These are phyloP conservation scores for Heteromeles arbutifolia DNA, from an alignment of 306 rosid genomes.

Conservation along the genomic window DNA sequence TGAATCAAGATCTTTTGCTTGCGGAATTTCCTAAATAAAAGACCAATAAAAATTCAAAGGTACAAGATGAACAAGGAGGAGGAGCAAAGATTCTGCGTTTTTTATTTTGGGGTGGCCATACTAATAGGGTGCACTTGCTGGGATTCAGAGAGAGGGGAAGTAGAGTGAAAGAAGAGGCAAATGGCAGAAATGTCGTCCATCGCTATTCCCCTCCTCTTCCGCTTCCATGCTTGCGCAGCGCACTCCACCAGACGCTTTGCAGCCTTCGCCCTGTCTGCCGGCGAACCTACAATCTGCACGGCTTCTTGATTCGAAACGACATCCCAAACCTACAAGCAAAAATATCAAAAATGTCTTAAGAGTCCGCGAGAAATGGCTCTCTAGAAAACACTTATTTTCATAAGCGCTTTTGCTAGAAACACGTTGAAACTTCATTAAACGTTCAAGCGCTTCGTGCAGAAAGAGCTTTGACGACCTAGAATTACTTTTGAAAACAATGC, in stretches of 20 bases:
- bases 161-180: slow-evolving; percentile 75
- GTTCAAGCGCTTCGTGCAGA: neutral
- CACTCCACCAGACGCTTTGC: slow-evolving; percentile 61
- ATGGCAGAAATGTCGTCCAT: slow-evolving; percentile 89
- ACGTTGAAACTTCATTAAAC: neutral
- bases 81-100: neutral
- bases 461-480: neutral
- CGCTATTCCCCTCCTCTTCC: slow-evolving; percentile 74
- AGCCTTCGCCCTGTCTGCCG: slow-evolving; percentile 48
- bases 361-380: neutral
- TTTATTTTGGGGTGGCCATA: slow-evolving; percentile 18
- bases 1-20: neutral
- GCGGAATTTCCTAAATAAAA: neutral
- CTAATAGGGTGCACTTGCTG: slow-evolving; percentile 27
- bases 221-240: slow-evolving; percentile 80
- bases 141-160: slow-evolving; percentile 10
- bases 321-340: slow-evolving; percentile 74
- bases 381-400: neutral
- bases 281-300: slow-evolving; percentile 59
- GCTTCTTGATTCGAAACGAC: slow-evolving; percentile 91
- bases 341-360: neutral
- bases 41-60: slow-evolving; percentile 6
- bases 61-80: neutral
- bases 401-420: neutral
- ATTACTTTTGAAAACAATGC: neutral